Evolutionary conservation across 345 rosid genomes (phyloP).

Genomic region (Populus pruinosa): DNA sequence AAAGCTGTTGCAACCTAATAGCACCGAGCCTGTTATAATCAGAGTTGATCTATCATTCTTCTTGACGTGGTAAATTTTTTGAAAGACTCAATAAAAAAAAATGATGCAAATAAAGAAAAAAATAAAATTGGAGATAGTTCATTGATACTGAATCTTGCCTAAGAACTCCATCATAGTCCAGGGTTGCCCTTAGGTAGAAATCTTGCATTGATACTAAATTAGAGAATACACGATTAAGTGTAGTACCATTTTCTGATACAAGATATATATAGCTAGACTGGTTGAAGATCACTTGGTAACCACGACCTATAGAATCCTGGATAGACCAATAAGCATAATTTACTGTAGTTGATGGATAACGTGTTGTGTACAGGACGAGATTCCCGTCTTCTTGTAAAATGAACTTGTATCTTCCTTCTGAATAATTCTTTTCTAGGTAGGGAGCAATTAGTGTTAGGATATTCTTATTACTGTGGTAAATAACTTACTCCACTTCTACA

Average conservation of each 20-base stretch:
- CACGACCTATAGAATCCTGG: not conserved
- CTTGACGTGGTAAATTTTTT: no score
- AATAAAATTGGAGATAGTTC: no score
- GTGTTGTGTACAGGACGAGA: slow-evolving; percentile 25
- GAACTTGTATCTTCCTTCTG: slow-evolving; percentile 25
- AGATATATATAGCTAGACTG: slow-evolving; percentile 44
- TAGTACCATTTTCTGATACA: slow-evolving; percentile 21
- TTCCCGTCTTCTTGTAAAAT: slow-evolving; percentile 33
- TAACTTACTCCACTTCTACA: no score
- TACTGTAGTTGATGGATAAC: slow-evolving; percentile 4
- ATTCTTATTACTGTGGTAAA: no score
- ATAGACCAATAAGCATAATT: slow-evolving; percentile 33
- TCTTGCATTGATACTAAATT: slow-evolving; percentile 7
- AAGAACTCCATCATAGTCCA: slow-evolving; percentile 60
- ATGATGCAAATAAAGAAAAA: no score
- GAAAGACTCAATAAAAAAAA: no score
- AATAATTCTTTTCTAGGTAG: slow-evolving; percentile 21
- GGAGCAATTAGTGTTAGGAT: slow-evolving; percentile 18
- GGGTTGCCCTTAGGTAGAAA: slow-evolving; percentile 39
- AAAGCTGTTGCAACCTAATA: no score
- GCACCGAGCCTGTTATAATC: no score
- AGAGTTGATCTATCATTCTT: no score
- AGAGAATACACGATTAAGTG: slow-evolving; percentile 1
- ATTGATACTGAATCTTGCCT: slow-evolving; percentile 16
- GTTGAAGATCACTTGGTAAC: slow-evolving; percentile 38